Percentiles rank a stretch among this genome's conserved stretches.
Conservation (phyloP, 495 filamentous ascomycete genomes). For the Penicillium diatomitis region DNA sequence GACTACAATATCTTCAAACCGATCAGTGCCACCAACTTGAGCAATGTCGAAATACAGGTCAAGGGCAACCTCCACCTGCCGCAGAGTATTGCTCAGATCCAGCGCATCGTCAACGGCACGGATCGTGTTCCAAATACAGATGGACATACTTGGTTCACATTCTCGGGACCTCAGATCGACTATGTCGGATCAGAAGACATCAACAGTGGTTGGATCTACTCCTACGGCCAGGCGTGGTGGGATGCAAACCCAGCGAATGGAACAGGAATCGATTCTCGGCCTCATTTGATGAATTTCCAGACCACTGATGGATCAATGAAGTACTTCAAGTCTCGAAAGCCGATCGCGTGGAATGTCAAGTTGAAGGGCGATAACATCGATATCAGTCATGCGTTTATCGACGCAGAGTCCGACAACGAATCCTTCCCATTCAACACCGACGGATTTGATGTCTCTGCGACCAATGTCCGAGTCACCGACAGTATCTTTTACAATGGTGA, state of each 20-base stretch:
- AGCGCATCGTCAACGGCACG: constrained; percentile 22
- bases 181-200: constrained; percentile 22
- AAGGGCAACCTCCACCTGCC: constrained; percentile 34
- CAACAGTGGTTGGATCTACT: constrained; percentile 35
- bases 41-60: constrained; percentile 32
- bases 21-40: constrained; percentile 27
- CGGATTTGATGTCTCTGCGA: constrained; percentile 31
- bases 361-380: constrained; percentile 27
- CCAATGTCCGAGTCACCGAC: constrained; percentile 27
- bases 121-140: constrained; percentile 6
- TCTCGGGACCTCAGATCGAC: constrained; percentile 25
- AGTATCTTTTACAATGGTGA: constrained; percentile 35
- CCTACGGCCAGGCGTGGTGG: constrained; percentile 39
- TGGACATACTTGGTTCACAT: constrained; percentile 24
- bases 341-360: constrained; percentile 36
- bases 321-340: constrained; percentile 33
- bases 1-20: constrained; percentile 33
- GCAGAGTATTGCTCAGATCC: constrained; percentile 24
- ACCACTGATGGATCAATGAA: constrained; percentile 24
- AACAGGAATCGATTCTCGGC: constrained; percentile 25
- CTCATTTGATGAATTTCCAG: constrained; percentile 32
- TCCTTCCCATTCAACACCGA: constrained; percentile 39
- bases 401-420: constrained; percentile 26
- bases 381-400: constrained; percentile 30
- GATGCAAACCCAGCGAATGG: constrained; percentile 29